Evolutionary conservation across 768 basidiomycete species (phyloP).

Genomic region (Suillus fuscotomentosus): DNA sequence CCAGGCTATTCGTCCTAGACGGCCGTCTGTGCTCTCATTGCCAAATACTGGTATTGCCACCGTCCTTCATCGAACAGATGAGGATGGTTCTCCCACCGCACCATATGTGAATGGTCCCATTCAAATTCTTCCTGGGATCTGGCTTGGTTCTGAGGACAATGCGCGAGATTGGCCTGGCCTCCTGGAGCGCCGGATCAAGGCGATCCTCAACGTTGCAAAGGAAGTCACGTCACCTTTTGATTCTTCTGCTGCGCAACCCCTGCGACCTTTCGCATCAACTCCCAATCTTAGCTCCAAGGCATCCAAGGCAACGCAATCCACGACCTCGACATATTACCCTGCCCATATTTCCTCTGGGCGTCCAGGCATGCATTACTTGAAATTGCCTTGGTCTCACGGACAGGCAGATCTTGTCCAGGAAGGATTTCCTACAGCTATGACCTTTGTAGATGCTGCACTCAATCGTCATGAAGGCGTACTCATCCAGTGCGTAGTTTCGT

Average conservation of each 20-base stretch:
- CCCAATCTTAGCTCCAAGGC: slow-evolving; percentile 49
- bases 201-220: slow-evolving; percentile 91
- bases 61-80: slow-evolving; percentile 61
- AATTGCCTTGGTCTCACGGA: slow-evolving; percentile 92
- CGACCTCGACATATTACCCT: slow-evolving; percentile 59
- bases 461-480: slow-evolving; percentile 77
- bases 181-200: slow-evolving; percentile 67
- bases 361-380: slow-evolving; percentile 84
- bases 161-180: slow-evolving; percentile 79
- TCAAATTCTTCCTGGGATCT: slow-evolving; percentile 82
- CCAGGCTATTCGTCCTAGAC: slow-evolving; percentile 42
- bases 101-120: slow-evolving; percentile 83
- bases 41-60: slow-evolving; percentile 51
- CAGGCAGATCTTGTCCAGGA: slow-evolving; percentile 80
- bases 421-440: slow-evolving; percentile 79
- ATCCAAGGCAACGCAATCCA: slow-evolving; percentile 29
- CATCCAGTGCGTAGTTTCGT: slow-evolving; percentile 66
- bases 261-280: slow-evolving; percentile 65
- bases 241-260: slow-evolving; percentile 40
- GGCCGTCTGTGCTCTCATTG: slow-evolving; percentile 74
- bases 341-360: slow-evolving; percentile 67
- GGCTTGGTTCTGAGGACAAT: slow-evolving; percentile 92
- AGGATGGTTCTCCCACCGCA: slow-evolving; percentile 54
- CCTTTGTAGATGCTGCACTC: slow-evolving; percentile 76
- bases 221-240: slow-evolving; percentile 81